Conservation (phyloP, 1,284 basidiomycete species). For the Puccinia polysora region DNA sequence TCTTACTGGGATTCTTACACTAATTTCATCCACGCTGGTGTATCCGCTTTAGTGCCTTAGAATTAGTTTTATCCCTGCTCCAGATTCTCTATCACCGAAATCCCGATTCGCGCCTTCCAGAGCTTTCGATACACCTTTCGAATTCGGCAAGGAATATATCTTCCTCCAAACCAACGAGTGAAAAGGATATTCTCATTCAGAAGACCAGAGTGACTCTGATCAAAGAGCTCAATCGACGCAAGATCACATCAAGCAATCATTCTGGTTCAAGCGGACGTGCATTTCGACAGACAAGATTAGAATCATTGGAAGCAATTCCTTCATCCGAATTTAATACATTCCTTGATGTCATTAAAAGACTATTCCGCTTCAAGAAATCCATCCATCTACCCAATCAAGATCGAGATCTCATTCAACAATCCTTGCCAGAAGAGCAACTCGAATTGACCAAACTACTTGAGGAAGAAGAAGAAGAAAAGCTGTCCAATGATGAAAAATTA, state of each 20-base stretch:
- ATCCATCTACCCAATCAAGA: not conserved
- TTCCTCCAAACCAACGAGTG: not conserved
- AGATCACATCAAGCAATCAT: constrained; percentile 12
- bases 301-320: constrained; percentile 37
- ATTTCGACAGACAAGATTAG: constrained; percentile 19
- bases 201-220: constrained; percentile 25
- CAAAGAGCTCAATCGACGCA: constrained; percentile 40
- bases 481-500: constrained; percentile 11
- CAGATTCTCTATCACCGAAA: constrained; percentile 20
- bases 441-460: constrained; percentile 28
- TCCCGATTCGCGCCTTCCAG: constrained; percentile 13
- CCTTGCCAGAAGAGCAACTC: constrained; percentile 31
- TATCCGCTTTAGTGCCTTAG: constrained; percentile 2
- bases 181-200: constrained; percentile 2
- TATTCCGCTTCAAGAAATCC: not conserved
- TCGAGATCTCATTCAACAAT: not conserved
- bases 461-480: constrained; percentile 21
- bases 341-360: constrained; percentile 29
- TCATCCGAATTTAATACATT: constrained; percentile 23
- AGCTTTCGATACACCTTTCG: constrained; percentile 32
- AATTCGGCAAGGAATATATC: not conserved
- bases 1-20: not conserved
- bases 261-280: not conserved
- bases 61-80: constrained; percentile 31
- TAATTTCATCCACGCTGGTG: not conserved